Evolutionary conservation across 768 basidiomycete genomes (phyloP).

Genomic region (Podaxis sp.): DNA sequence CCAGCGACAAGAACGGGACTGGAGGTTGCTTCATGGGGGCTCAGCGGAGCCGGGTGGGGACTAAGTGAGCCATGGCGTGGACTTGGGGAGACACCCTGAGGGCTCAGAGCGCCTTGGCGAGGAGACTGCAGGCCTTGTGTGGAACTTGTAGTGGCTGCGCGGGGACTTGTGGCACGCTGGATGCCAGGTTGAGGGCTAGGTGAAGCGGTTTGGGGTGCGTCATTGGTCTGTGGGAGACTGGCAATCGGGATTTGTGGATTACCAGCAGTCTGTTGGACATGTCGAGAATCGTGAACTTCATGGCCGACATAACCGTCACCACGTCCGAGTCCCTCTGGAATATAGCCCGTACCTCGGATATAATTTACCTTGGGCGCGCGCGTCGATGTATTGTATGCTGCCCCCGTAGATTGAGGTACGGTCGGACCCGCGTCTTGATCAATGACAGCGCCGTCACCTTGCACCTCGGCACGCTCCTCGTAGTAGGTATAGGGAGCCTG

Average conservation of each 20-base stretch:
- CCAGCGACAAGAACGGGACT: not conserved
- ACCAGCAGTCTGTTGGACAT: not conserved
- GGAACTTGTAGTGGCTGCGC: not conserved
- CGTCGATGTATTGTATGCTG: not conserved
- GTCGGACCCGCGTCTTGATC: not conserved
- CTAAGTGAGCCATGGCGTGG: not conserved
- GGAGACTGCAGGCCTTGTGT: not conserved
- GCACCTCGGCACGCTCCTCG: not conserved
- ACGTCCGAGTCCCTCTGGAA: not conserved
- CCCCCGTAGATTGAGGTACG: not conserved
- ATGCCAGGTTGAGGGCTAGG: not conserved
- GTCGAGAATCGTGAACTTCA: not conserved
- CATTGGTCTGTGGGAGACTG: not conserved
- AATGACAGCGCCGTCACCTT: slow-evolving; percentile 11
- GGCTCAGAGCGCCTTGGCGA: not conserved
- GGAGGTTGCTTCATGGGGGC: not conserved
- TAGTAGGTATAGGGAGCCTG: not conserved
- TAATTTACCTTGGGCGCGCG: not conserved
- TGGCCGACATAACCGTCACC: not conserved
- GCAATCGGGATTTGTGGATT: not conserved
- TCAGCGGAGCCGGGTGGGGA: not conserved
- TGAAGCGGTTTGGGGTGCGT: not conserved
- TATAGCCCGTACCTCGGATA: not conserved
- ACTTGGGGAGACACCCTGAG: not conserved
- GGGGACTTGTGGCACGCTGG: not conserved